phyloP scores from a whole-genome alignment of 805 yeast genomes.

The Yamadazyma phyllophila region DNA sequence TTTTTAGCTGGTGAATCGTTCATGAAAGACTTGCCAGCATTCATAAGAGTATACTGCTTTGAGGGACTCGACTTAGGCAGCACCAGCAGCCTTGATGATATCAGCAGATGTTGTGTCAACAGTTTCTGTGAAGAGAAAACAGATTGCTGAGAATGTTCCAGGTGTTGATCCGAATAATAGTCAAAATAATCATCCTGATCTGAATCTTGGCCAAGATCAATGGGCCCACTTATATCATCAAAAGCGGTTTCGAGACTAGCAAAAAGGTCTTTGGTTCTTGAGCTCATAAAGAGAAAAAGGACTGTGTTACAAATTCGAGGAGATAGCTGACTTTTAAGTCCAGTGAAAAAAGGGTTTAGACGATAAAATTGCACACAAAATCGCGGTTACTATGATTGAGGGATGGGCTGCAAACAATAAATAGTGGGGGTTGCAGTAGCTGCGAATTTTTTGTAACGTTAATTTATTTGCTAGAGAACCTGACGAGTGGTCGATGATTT shows the following conservation, averaged over 20 bases:
- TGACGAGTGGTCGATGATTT: no score
- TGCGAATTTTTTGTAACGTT: background rate
- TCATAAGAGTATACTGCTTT: background rate
- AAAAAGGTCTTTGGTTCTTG: constrained; percentile 1
- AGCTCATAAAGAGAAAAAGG: background rate
- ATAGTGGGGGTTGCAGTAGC: background rate
- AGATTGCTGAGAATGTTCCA: constrained; percentile 4
- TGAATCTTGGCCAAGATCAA: background rate
- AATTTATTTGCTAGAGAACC: no score
- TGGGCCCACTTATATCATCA: background rate
- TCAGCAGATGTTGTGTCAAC: background rate
- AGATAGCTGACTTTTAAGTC: background rate
- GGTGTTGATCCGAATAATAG: constrained; percentile 5
- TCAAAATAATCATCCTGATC: constrained; percentile 2
- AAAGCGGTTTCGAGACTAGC: constrained; percentile 1
- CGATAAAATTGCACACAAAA: background rate
- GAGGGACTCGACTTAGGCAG: background rate
- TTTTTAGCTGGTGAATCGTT: background rate
- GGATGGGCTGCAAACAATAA: background rate
- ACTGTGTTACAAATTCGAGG: constrained; percentile 1
- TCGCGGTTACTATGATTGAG: background rate
- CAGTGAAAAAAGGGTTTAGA: background rate
- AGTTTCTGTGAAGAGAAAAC: constrained; percentile 1
- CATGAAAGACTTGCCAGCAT: background rate
- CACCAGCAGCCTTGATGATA: constrained; percentile 2